Conservation (phyloP, 169 alveolate species). For the Ichthyophthirius multifiliis region DNA sequence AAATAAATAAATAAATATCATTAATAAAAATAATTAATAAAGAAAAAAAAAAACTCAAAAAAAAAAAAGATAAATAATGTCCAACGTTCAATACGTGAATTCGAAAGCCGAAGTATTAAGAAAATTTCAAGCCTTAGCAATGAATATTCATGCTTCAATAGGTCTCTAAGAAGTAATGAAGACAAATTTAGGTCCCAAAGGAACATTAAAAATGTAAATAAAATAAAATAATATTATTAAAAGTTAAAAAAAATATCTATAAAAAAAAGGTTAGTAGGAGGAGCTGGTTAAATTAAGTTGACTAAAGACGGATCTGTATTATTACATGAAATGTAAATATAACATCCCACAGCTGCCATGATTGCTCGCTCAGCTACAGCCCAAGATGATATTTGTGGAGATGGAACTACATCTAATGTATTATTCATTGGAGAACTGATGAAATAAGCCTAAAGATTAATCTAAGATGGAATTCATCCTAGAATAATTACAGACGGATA, state of each 20-base stretch:
- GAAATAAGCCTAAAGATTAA: slow-evolving; percentile 85
- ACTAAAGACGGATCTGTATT: slow-evolving; percentile 97
- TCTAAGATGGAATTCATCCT: slow-evolving; percentile 96
- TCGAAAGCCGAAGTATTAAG: slow-evolving; percentile 96
- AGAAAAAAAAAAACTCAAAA: background rate
- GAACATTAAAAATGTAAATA: slow-evolving; percentile 96
- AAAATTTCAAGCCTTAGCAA: slow-evolving; percentile 94
- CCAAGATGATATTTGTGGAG: slow-evolving; percentile 98
- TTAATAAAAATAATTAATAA: background rate
- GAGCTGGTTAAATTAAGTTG: slow-evolving; percentile 95
- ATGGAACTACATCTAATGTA: slow-evolving; percentile 98
- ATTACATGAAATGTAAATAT: slow-evolving; percentile 97
- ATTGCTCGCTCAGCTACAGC: slow-evolving; percentile 99
- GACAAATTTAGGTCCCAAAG: slow-evolving; percentile 98
- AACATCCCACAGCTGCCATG: slow-evolving; percentile 99
- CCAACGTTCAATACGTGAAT: slow-evolving; percentile 75
- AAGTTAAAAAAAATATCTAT: background rate
- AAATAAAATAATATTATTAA: background rate
- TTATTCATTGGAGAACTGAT: slow-evolving; percentile 95
- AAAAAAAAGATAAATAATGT: slow-evolving; percentile 17
- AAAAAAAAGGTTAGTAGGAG: slow-evolving; percentile 89
- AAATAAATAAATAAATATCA: background rate
- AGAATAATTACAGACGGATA: slow-evolving; percentile 96
- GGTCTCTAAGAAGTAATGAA: slow-evolving; percentile 96
- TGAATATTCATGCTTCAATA: slow-evolving; percentile 96